phyloP scores from a whole-genome alignment of 495 filamentous ascomycete species.

The Cladorrhinum samala region DNA sequence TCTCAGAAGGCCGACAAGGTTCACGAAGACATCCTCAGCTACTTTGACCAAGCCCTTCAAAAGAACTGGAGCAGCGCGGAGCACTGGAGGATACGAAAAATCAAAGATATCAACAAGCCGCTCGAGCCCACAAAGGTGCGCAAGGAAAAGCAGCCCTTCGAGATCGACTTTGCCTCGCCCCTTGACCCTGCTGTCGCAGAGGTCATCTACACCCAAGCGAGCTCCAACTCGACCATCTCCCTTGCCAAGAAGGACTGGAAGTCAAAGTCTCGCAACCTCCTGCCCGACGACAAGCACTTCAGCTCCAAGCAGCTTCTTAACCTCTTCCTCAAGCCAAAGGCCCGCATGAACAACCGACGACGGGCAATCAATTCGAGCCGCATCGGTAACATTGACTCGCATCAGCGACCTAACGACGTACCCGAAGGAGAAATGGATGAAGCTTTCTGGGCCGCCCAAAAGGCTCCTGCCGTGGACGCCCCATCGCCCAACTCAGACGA shows the following conservation, averaged over 20 bases:
- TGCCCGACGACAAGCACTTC: constrained; percentile 98
- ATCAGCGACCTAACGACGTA: constrained; percentile 45
- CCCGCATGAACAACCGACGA: constrained; percentile 57
- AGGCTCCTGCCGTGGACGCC: constrained; percentile 38
- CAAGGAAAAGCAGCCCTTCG: constrained; percentile 95
- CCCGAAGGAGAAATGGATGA: constrained; percentile 80
- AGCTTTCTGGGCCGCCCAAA: constrained; percentile 87
- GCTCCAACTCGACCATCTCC: constrained; percentile 72
- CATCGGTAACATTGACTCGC: constrained; percentile 22
- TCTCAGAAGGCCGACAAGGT: constrained; percentile 51
- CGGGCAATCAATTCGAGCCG: constrained; percentile 18
- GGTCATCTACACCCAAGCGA: constrained; percentile 74
- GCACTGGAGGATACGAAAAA: constrained; percentile 93
- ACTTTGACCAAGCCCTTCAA: constrained; percentile 90
- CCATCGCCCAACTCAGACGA: constrained; percentile 26
- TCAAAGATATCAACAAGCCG: constrained; percentile 72
- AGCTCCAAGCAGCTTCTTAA: constrained; percentile 83
- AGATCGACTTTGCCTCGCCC: constrained; percentile 79
- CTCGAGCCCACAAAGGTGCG: constrained; percentile 52
- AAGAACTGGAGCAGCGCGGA: constrained; percentile 99
- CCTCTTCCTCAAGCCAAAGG: constrained; percentile 92
- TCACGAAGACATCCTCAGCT: constrained; percentile 89
- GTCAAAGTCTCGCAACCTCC: constrained; percentile 83
- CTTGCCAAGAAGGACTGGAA: constrained; percentile 92
- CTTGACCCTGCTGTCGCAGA: constrained; percentile 67